These are phyloP conservation scores for Saturnispora zaruensis DNA, from an alignment of 805 yeast genomes.

Conservation along the genomic window DNA sequence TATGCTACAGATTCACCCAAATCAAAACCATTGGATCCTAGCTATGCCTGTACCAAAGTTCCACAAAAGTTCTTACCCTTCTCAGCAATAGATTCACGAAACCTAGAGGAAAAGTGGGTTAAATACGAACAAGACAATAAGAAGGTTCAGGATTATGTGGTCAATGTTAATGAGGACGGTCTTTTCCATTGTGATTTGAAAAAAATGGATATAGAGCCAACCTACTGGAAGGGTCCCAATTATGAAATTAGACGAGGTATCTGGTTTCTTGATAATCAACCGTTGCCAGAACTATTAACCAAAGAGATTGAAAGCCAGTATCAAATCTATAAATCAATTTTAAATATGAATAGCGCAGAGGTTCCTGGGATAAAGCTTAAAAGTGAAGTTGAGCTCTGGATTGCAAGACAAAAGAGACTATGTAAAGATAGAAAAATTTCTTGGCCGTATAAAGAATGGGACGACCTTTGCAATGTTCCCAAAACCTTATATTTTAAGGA, in stretches of 20 bases:
- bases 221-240: conserved; percentile 83
- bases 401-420: conserved; percentile 23
- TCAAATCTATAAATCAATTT: conserved; percentile 22
- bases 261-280: conserved; percentile 67
- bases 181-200: conserved; percentile 63
- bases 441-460: conserved; percentile 24
- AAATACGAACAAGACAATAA: conserved; percentile 6
- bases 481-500: conserved; percentile 25
- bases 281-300: conserved; percentile 38
- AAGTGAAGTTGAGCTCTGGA: conserved; percentile 23
- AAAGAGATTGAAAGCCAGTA: conserved; percentile 53
- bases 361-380: conserved; percentile 12
- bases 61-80: conserved; percentile 64
- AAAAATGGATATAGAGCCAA: conserved; percentile 49
- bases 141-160: conserved; percentile 14
- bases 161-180: conserved; percentile 73
- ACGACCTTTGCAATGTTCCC: conserved; percentile 20
- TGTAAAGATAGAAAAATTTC: not conserved
- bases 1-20: conserved; percentile 75
- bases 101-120: conserved; percentile 48
- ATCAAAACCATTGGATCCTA: conserved; percentile 53
- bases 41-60: conserved; percentile 40
- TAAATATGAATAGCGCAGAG: not conserved
- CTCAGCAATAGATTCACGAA: conserved; percentile 48
- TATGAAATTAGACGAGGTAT: conserved; percentile 77